Evolutionary conservation across 139 green algal species (phyloP), one percentile per base, ranked within the genome.

Genomic region (Chlorella sorokiniana): DNA sequence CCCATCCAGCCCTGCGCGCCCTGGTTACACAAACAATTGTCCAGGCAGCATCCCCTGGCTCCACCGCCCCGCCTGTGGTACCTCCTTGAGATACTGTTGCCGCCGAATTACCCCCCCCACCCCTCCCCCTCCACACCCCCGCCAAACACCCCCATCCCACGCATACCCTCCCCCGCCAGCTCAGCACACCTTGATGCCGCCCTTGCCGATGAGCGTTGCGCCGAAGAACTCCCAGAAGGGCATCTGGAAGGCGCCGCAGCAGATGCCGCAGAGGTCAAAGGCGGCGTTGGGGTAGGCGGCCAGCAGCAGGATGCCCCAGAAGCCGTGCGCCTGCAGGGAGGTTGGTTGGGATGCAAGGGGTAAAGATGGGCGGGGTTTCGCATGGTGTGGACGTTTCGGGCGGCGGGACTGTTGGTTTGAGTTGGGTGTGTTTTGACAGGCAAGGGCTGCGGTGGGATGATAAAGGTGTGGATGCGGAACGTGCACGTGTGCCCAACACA

Each of bases 201-300:
- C 95, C 87, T 98, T 98, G 74, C 95, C 95, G 9, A 96, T 78
- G 25, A 96, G 81, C 20, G 92, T 96, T 31, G 91, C 95, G 0
- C 88, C 91, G 76, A 98, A 96, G 75, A 98, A 98, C 75, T 91
- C 76, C 94, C 92, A 97, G 72, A 98, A 98, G 25, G 94, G 94
- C 91, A 98, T 97, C 67, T 89, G 76, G 88, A 97, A 98, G 65
- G 91, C 90, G 44, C 95, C 95, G 84, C 95, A 98, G 89, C 89
- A 94, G 54, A 98, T 94, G 67, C 95, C 95, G 88, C 95, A 98
- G 51, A 98, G 85, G 85, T 98, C 95, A 82, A 98, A 98, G 10
- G 90, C 89, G 29, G 93, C 93, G 83, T 98, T 98, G 35, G 95
- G 95, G 87, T 91, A 98, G 11, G 93, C 92, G 10, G 94, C 90